Evolutionary conservation across 2,329 filamentous ascomycete genomes (phyloP), one percentile per base, ranked within the genome.

Genomic region (Lasiodiplodia hormozganensis): DNA sequence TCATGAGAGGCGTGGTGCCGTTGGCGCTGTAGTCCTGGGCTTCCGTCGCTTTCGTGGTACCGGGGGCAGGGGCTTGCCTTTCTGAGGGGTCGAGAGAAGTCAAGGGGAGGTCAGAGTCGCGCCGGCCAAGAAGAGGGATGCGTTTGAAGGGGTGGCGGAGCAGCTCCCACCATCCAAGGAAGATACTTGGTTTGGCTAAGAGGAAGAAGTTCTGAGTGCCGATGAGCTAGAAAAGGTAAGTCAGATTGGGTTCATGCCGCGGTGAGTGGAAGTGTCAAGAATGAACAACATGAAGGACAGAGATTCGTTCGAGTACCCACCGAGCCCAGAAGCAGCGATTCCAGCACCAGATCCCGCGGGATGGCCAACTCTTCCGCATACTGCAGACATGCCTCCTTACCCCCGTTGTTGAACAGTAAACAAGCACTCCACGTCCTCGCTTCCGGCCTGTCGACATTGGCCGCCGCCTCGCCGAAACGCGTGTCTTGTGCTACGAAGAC

Each of bases 171-270:
- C 74, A 77, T 56, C 73, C 74, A n/a, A 60, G 43, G 54, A 76
- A 68, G 72, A 77, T 76, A 49, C 73, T 71, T 14, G 18, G 18
- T 28, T 72, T 73, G 60, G 74, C 72, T 69, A 80, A 34, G 67
- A 78, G 62, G 73, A 80, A 36, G 76, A 80, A 70, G 72, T 79
- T 65, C 56, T 75, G 71, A 72, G 82, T 69, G 73, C 82, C 69
- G 62, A 77, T 69, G 72, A 82, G 65, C 75, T 82, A 52, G 73
- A 77, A 62, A 34, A 28, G 66, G 56, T 62, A 38, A 34, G 49
- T 53, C 5, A 54, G 56, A 23, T 31, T 12, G 43, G 36, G 8
- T 38, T 12, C 18, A 25, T 8, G 23, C 16, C 28, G 38, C n/a
- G 57, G n/a, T 16, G 7, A 8, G 10, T 23, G 25, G 25, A 21